Evolutionary conservation across 1,139 yeast species (phyloP), one percentile per base, ranked within the genome.

Genomic region (Zygotorulaspora mrakii): DNA sequence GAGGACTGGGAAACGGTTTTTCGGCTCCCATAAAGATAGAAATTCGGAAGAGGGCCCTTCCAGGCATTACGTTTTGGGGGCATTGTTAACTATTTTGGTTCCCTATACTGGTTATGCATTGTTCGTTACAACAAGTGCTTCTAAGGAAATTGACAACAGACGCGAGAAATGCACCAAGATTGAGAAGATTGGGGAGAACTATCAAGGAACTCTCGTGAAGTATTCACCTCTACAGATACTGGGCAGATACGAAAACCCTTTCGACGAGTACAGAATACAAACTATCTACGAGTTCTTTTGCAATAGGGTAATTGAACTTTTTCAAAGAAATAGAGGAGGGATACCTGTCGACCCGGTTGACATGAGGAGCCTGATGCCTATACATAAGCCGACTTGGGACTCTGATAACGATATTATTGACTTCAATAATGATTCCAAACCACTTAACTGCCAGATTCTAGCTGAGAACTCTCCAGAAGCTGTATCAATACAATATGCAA

Each of bases 171-270:
- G 59, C 14, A 43, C 45, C 31, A 41, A 44, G 5, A 42, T 50
- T 5, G 62, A 53, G 17, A 47, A 48, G n/a, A 48, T 53, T 13
- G 52, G 52, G 26, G 41, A 50, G 20, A 53, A 56, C 35, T 49
- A 54, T 35, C 56, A 57, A 17, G 62, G 65, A 21, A 55, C 61
- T 18, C 46, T 51, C 28, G 45, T 54, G 23, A 67, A 67, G 40
- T 68, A 67, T 39, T 52, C 71, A 53, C 67, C 73, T 38, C 46
- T 87, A 43, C 73, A 75, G 7, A 73, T 89, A 0, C 76, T 78
- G 8, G 96, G 96, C 5, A 70, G 88, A 58, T 89, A 76, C 63
- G 94, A 86, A 40, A 89, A 89, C 56, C 97, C 97, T 2, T 89
- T 89, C 57, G 75, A 74, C n/a, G 96, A 89, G 57, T 89, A 89